phyloP scores from a whole-genome alignment of 1,284 basidiomycete genomes.

The Trametes versicolor region DNA sequence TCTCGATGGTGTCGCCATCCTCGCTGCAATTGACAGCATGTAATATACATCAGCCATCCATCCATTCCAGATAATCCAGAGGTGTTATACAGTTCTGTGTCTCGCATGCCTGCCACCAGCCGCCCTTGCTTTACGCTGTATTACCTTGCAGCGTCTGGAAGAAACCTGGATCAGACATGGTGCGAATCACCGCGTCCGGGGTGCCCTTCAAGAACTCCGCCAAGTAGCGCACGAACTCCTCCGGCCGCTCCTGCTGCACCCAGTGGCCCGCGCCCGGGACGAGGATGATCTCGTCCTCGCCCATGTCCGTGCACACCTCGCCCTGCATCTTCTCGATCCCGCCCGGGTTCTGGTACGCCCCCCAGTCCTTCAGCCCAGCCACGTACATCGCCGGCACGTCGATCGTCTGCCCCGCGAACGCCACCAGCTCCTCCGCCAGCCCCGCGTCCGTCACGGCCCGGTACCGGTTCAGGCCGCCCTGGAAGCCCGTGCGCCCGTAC shows the following conservation, averaged over 20 bases:
- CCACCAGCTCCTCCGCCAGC: constrained; percentile 31
- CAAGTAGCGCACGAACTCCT: constrained; percentile 44
- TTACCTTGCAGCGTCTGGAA: not conserved
- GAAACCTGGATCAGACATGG: not conserved
- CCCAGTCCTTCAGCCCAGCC: constrained; percentile 66
- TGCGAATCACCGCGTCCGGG: not conserved
- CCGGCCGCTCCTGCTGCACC: constrained; percentile 58
- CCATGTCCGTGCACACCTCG: constrained; percentile 42
- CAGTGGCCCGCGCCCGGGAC: constrained; percentile 69
- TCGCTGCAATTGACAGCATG: too few relatives aligned
- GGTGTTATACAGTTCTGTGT: too few relatives aligned
- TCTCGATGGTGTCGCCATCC: too few relatives aligned
- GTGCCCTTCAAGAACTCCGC: not conserved
- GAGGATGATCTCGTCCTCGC: constrained; percentile 58
- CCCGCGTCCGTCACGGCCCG: constrained; percentile 44
- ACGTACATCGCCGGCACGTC: constrained; percentile 64
- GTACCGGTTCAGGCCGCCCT: constrained; percentile 69
- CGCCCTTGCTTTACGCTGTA: not conserved
- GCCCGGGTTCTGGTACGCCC: constrained; percentile 62
- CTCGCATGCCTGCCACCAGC: too few relatives aligned
- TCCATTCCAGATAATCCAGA: too few relatives aligned
- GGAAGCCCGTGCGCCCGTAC: constrained; percentile 65
- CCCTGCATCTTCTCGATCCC: constrained; percentile 55
- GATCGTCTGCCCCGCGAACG: constrained; percentile 50
- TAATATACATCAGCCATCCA: too few relatives aligned